Conservation (phyloP, 805 yeast species). For the Candida nanaspora region DNA sequence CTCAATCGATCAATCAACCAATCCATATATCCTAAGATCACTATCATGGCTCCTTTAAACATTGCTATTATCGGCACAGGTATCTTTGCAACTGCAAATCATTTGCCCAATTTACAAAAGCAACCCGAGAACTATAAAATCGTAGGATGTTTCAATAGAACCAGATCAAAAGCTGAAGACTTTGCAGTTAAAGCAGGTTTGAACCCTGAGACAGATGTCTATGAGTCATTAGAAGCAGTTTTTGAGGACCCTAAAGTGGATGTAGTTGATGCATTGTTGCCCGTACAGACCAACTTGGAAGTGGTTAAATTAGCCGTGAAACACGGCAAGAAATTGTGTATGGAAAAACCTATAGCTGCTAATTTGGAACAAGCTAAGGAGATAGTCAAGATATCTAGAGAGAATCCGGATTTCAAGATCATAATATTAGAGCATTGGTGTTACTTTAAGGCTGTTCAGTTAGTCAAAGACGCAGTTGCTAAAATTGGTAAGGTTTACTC, state of each 20-base stretch:
- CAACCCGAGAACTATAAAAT: constrained; percentile 46
- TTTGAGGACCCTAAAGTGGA: constrained; percentile 63
- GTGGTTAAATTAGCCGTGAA: constrained; percentile 65
- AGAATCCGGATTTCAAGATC: constrained; percentile 56
- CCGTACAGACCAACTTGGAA: constrained; percentile 73
- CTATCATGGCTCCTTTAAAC: constrained; percentile 27
- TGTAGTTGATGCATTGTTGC: constrained; percentile 77
- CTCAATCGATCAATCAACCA: neutral
- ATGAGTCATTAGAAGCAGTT: constrained; percentile 55
- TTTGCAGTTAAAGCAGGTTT: constrained; percentile 65
- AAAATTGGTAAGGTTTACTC: constrained; percentile 68
- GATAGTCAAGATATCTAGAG: constrained; percentile 59
- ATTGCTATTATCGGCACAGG: constrained; percentile 76
- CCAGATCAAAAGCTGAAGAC: constrained; percentile 71
- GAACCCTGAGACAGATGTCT: constrained; percentile 37
- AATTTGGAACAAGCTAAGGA: constrained; percentile 72
- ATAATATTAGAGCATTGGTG: constrained; percentile 84
- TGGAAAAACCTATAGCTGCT: constrained; percentile 94
- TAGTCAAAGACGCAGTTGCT: constrained; percentile 50
- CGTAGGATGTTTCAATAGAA: constrained; percentile 74
- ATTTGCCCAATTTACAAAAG: constrained; percentile 64
- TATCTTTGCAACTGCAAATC: constrained; percentile 80
- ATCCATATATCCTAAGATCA: too few relatives aligned
- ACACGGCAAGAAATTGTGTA: constrained; percentile 67
- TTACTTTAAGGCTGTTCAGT: constrained; percentile 51